Percentiles rank a stretch among this genome's conserved stretches.
phyloP scores from a whole-genome alignment of 75 land plant species.

The Isoetes taiwanensis region DNA sequence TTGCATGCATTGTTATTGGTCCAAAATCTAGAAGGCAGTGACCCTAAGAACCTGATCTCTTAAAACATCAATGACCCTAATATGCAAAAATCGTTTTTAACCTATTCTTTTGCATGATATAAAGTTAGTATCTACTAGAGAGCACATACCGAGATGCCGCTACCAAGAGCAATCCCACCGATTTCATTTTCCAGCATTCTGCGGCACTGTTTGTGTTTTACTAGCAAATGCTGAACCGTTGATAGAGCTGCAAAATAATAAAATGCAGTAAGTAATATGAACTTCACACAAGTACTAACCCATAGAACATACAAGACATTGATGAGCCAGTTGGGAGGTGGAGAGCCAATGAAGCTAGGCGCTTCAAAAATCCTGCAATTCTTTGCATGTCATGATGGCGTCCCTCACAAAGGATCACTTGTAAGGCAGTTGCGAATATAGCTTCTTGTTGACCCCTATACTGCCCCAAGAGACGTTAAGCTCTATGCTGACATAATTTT shows the following conservation, averaged over 20 bases:
- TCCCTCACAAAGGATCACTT: slow-evolving; percentile 83
- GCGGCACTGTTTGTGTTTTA: slow-evolving; percentile 74
- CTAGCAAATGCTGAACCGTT: slow-evolving; percentile 66
- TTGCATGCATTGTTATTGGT: no score
- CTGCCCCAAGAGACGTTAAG: slow-evolving; percentile 1
- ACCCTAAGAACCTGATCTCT: no score
- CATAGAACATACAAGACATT: slow-evolving; percentile 56
- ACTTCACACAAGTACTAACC: not conserved
- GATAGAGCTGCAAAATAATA: slow-evolving; percentile 55
- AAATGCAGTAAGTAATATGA: not conserved
- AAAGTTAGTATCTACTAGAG: no score
- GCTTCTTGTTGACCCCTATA: slow-evolving; percentile 32
- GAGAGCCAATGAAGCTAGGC: slow-evolving; percentile 71
- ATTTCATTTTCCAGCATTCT: slow-evolving; percentile 84
- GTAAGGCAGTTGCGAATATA: slow-evolving; percentile 75
- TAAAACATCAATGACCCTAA: no score
- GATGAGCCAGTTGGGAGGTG: slow-evolving; percentile 76
- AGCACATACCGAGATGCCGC: slow-evolving; percentile 47
- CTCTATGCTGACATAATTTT: not conserved
- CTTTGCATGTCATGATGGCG: slow-evolving; percentile 98
- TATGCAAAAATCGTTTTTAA: no score
- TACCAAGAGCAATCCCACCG: slow-evolving; percentile 86
- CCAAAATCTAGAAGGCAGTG: no score
- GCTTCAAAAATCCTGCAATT: slow-evolving; percentile 88
- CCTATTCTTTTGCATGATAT: no score